phyloP scores from a whole-genome alignment of 2,329 filamentous ascomycete genomes.

The Paraphoma sp. region DNA sequence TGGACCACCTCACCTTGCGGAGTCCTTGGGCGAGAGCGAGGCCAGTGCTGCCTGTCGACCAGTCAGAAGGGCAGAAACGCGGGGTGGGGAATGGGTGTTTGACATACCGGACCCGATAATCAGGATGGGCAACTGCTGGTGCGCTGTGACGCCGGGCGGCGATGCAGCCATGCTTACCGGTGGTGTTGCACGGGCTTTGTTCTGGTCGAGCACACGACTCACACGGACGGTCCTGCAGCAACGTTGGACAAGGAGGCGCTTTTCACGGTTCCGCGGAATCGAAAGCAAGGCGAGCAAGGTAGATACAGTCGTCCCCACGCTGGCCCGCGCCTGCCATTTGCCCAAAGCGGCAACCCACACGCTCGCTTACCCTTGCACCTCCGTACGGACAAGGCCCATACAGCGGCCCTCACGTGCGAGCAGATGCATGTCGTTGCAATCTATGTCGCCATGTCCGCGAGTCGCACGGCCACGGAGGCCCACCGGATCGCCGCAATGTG shows the following conservation, averaged over 20 bases:
- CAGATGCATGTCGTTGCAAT: neutral
- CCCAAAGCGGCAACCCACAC: neutral
- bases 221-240: neutral
- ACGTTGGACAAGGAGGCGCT: neutral
- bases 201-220: neutral
- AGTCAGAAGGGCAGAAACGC: conserved; percentile 8
- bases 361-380: conserved; percentile 3
- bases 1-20: conserved; percentile 31
- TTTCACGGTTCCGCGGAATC: neutral
- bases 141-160: neutral
- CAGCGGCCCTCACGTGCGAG: neutral
- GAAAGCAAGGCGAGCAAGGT: too few species aligned
- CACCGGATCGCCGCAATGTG: neutral
- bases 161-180: neutral
- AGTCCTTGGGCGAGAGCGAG: conserved; percentile 48
- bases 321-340: neutral
- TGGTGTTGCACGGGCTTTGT: neutral
- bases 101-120: conserved; percentile 43
- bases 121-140: conserved; percentile 24
- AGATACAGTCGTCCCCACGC: neutral
- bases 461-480: neutral
- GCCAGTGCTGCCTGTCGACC: conserved; percentile 39
- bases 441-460: neutral
- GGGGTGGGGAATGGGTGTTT: conserved; percentile 10
- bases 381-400: neutral